phyloP scores from a whole-genome alignment of 2,329 filamentous ascomycete species.

The Fusarium sp. region DNA sequence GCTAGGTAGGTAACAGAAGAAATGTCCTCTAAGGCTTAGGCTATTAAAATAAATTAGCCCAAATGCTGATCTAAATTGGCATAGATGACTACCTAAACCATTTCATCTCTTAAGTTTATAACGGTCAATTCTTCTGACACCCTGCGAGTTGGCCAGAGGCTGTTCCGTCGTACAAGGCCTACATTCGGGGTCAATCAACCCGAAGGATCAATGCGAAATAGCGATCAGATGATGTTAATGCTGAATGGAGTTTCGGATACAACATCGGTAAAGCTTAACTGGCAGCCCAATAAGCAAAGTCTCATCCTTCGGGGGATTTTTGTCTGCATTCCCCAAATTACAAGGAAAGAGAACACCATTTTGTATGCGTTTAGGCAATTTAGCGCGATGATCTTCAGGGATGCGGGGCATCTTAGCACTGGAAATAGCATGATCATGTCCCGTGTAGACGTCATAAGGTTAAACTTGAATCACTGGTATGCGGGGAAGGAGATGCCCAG shows the following conservation, averaged over 20 bases:
- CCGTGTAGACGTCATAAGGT: conserved; percentile 18
- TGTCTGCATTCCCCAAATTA: neutral
- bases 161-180: neutral
- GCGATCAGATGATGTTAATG: neutral
- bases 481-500: neutral
- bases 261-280: conserved; percentile 15
- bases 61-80: no score
- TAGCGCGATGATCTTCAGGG: conserved; percentile 13
- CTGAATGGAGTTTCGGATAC: conserved; percentile 6
- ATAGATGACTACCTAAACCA: no score
- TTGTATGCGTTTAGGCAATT: neutral
- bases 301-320: conserved; percentile 14
- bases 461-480: neutral
- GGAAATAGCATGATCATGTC: neutral
- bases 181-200: neutral
- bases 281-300: neutral
- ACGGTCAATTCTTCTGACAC: no score
- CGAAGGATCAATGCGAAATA: neutral
- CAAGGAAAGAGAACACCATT: neutral
- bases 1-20: no score
- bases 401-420: neutral
- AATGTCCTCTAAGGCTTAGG: no score
- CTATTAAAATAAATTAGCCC: no score
- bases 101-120: no score
- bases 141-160: neutral